A percentile compares a stretch with the other conserved stretches of the same genome.
Conservation (phyloP, 495 filamentous ascomycete species). For the Xylaria venustula region DNA sequence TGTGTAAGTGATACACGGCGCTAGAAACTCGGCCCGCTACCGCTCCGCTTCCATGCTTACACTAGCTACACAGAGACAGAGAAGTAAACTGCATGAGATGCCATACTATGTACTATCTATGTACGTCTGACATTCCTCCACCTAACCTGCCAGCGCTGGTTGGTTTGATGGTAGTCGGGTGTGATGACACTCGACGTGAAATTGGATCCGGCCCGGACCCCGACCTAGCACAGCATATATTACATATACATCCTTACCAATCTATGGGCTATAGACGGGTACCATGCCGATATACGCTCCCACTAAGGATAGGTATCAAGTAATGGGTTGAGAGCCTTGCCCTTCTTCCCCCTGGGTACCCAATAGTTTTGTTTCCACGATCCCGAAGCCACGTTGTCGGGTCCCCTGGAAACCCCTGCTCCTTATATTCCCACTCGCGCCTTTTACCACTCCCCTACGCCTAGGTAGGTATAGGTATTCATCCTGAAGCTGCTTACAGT, state of each 20-base stretch:
- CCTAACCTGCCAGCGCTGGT: no score
- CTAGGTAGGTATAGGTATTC: not conserved
- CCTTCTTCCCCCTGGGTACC: not conserved
- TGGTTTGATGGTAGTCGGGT: not conserved
- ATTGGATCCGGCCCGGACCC: not conserved
- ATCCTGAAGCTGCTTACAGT: no score
- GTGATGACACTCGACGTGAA: not conserved
- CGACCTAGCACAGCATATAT: slow-evolving; percentile 10
- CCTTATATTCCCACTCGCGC: slow-evolving; percentile 5
- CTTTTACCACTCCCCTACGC: not conserved
- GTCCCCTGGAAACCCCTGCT: not conserved
- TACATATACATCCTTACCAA: not conserved
- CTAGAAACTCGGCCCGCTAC: slow-evolving; percentile 7
- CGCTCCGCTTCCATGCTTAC: slow-evolving; percentile 1
- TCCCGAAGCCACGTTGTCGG: slow-evolving; percentile 19
- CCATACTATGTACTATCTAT: no score
- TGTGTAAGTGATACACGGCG: no score
- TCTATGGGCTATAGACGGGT: not conserved
- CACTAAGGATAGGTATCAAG: not conserved
- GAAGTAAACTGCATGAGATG: no score
- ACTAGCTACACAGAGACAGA: not conserved
- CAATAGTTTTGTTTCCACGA: slow-evolving; percentile 4
- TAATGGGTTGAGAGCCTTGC: not conserved
- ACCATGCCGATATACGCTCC: not conserved
- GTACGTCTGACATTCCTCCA: no score